Percentiles rank a stretch among this genome's conserved stretches.
These are phyloP conservation scores for Aspergillus nanangensis DNA, from an alignment of 495 filamentous ascomycete genomes.

Conservation along the genomic window DNA sequence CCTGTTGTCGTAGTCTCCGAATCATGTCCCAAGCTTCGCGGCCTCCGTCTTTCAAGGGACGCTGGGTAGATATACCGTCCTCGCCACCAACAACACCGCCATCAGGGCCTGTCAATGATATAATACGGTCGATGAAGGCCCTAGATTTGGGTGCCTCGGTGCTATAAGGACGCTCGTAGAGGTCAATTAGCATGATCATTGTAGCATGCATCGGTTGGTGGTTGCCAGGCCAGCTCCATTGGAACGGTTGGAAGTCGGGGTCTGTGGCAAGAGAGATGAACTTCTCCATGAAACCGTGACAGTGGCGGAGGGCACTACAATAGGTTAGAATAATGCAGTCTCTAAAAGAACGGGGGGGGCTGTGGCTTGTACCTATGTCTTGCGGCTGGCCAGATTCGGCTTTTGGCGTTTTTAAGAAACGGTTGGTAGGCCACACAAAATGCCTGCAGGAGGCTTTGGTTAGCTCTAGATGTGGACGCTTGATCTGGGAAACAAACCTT, in stretches of 20 bases:
- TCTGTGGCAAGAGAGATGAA: constrained; percentile 50
- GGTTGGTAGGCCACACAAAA: constrained; percentile 54
- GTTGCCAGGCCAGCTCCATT: constrained; percentile 56
- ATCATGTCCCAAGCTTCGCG: constrained; percentile 55
- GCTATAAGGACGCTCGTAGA: constrained; percentile 47
- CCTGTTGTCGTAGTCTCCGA: constrained; percentile 45
- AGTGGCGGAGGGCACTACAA: constrained; percentile 46
- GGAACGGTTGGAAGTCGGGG: constrained; percentile 50
- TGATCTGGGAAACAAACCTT: constrained; percentile 25
- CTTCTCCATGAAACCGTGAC: constrained; percentile 52
- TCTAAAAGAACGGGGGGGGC: neutral
- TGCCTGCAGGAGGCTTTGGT: constrained; percentile 18
- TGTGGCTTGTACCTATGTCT: constrained; percentile 39
- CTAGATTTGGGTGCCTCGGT: constrained; percentile 44
- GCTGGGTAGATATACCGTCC: constrained; percentile 41
- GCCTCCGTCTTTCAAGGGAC: constrained; percentile 48
- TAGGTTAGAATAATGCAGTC: neutral
- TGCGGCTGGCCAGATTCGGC: constrained; percentile 48
- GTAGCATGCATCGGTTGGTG: constrained; percentile 55
- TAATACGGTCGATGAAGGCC: constrained; percentile 48
- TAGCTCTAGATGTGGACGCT: neutral
- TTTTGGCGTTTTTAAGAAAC: constrained; percentile 53
- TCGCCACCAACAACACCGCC: constrained; percentile 49
- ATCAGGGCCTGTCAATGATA: constrained; percentile 48
- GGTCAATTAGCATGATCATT: constrained; percentile 55